These are phyloP conservation scores for Penicillium tannophilum DNA, from an alignment of 495 filamentous ascomycete genomes.

Conservation along the genomic window DNA sequence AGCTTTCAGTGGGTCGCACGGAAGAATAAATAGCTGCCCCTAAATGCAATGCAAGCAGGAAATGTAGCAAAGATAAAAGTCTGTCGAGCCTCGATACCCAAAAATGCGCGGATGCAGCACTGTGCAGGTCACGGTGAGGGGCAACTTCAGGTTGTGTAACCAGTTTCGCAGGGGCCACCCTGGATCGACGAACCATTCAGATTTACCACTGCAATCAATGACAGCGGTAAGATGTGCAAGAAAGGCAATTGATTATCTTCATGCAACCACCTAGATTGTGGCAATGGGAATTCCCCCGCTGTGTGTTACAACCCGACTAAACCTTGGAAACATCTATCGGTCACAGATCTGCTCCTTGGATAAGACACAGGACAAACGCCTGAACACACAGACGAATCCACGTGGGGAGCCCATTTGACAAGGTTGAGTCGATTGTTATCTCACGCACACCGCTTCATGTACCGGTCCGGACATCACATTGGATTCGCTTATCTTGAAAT, in stretches of 20 bases:
- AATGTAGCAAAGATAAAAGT: background rate
- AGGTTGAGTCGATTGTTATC: too few species aligned
- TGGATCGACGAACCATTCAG: slow-evolving; percentile 17
- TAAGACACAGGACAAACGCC: too few species aligned
- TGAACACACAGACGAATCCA: background rate
- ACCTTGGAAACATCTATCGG: background rate
- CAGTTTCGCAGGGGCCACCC: slow-evolving; percentile 10
- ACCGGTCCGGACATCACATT: background rate
- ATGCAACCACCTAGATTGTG: background rate
- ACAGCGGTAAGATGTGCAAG: background rate
- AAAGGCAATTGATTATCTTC: slow-evolving; percentile 12
- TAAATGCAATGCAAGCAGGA: background rate
- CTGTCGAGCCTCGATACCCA: background rate
- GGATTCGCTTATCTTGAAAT: background rate
- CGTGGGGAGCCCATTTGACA: slow-evolving; percentile 3
- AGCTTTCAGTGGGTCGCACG: slow-evolving; percentile 10
- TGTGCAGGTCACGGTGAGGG: slow-evolving; percentile 23
- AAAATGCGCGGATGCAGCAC: slow-evolving; percentile 13
- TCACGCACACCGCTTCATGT: slow-evolving; percentile 16
- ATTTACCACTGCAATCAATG: slow-evolving; percentile 5
- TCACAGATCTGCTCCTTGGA: background rate
- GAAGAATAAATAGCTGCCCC: slow-evolving; percentile 7
- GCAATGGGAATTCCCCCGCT: slow-evolving; percentile 6
- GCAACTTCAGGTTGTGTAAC: slow-evolving; percentile 21
- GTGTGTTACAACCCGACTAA: too few species aligned